Base-by-base conservation (phyloP, 2,329 filamentous ascomycete genomes). In the Teratosphaeria nubilosa region DNA sequence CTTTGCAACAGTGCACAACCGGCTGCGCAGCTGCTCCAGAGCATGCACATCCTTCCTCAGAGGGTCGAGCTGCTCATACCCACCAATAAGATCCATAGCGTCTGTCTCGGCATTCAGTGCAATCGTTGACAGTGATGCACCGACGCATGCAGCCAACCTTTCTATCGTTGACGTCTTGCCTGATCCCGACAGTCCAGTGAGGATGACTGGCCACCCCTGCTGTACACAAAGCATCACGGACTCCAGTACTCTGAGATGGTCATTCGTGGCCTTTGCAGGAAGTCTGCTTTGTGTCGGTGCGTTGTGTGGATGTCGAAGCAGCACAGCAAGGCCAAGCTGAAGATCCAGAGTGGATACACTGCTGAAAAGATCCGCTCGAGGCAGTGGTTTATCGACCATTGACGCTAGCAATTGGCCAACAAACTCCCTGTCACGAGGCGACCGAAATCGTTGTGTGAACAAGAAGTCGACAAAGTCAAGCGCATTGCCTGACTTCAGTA, bases 71-170 rank as follows among this genome's bases (percentile, higher is more conserved):
- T 99, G 94, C 72, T 99, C 94, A 69, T 96, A 99, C 0, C 94
- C 94, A 68, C 94, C 94, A 58, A 99, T 90, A 58, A 99, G 83
- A 73, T 99, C 94, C 85, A 96, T 96, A 0, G 92, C 91, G 72
- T 99, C 94, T 51, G 96, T 88, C 66, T 99, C 95, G 6, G 91
- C 87, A 69, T 96, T 99, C 75, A 99, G 84, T 0, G 91, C 86
- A 66, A 97, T 89, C 16, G 90, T 87, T 32, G 91, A 82, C 3
- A 97, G 77, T 1, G 84, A 79, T 57, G 87, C 87, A 25, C 94
- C 94, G 50, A 84, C 83, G 25, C 87, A 75, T 13, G 87, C 86
- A n/a, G 94, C 91, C 30, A 96, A 79, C 62, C 92, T 86, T 60
- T 86, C 82, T 14, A 99, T 76, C 5, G 96, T 78, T 5, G 83